A percentile compares a stretch with the other conserved stretches of the same genome.
Conservation (phyloP, 805 yeast species). For the Yarrowia divulgata region DNA sequence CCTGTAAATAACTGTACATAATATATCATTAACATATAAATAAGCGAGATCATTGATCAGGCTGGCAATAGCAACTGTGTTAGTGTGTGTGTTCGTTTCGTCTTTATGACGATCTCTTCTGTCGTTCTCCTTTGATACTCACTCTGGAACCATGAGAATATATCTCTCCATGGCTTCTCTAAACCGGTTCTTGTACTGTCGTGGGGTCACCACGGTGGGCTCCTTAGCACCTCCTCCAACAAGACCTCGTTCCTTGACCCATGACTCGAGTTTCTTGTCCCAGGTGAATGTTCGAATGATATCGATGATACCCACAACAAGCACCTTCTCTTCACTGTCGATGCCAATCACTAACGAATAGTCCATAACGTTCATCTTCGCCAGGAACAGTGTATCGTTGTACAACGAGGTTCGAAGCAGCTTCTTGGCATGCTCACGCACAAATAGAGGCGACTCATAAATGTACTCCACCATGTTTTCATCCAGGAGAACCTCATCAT, state of each 20-base stretch:
- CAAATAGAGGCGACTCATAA: conserved; percentile 94
- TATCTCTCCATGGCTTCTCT: conserved; percentile 98
- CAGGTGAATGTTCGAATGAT: conserved; percentile 96
- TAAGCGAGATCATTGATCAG: conserved; percentile 20
- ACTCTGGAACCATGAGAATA: conserved; percentile 90
- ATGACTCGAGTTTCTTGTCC: conserved; percentile 97
- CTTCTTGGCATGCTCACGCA: conserved; percentile 88
- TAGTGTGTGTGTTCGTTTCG: not conserved
- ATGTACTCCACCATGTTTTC: conserved; percentile 99
- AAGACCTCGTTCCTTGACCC: conserved; percentile 96
- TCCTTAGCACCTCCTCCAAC: conserved; percentile 87
- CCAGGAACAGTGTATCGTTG: conserved; percentile 92
- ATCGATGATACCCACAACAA: conserved; percentile 93
- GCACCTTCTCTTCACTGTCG: conserved; percentile 63
- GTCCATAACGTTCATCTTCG: conserved; percentile 99
- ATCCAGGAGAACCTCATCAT: conserved; percentile 90
- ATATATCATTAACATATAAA: conserved; percentile 25
- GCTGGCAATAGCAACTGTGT: conserved; percentile 39
- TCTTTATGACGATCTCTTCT: not conserved
- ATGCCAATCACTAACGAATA: conserved; percentile 94
- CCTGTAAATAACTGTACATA: conserved; percentile 38
- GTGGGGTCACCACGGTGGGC: conserved; percentile 97
- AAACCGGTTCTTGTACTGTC: conserved; percentile 91
- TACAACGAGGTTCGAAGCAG: conserved; percentile 85
- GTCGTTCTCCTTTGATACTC: not conserved